Evolutionary conservation across 2,329 filamentous ascomycete species (phyloP).

Genomic region (Camptophora hylomeconis): DNA sequence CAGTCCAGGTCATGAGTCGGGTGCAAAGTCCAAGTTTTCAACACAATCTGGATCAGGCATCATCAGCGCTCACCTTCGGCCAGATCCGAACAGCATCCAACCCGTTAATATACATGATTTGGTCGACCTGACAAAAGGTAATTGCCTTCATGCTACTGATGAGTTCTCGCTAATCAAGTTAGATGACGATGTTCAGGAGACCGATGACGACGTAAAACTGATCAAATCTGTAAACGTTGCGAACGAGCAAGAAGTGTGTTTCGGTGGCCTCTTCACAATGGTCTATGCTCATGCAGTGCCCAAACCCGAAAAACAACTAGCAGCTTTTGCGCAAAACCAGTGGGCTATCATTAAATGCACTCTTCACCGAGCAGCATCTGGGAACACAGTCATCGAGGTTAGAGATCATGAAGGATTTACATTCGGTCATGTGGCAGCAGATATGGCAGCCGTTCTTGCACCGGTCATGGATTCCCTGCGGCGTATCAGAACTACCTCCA

Average conservation of each 20-base stretch:
- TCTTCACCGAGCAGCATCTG: conserved; percentile 8
- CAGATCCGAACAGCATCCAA: too few species aligned
- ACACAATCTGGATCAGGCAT: too few species aligned
- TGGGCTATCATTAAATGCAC: conserved; percentile 17
- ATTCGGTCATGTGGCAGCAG: conserved; percentile 63
- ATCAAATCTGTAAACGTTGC: conserved; percentile 23
- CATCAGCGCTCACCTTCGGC: too few species aligned
- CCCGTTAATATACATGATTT: too few species aligned
- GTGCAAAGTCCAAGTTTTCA: too few species aligned
- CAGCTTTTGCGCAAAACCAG: conserved; percentile 6
- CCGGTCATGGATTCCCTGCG: conserved; percentile 58
- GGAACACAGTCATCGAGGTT: conserved; percentile 50
- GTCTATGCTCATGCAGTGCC: conserved; percentile 14
- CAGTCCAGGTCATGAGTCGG: conserved; percentile 7
- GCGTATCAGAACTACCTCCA: conserved; percentile 57
- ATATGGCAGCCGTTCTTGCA: conserved; percentile 53
- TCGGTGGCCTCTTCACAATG: conserved; percentile 12
- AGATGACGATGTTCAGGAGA: conserved; percentile 33
- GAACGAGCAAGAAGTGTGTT: conserved; percentile 15
- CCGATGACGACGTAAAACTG: conserved; percentile 31
- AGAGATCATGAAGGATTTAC: conserved; percentile 57
- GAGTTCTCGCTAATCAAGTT: too few species aligned
- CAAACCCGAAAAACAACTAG: conserved; percentile 10
- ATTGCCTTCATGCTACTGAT: too few species aligned
- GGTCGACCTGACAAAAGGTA: too few species aligned